These are phyloP conservation scores for Creolimax fragrantissima DNA, from an alignment of 78 protist genomes.

Conservation along the genomic window DNA sequence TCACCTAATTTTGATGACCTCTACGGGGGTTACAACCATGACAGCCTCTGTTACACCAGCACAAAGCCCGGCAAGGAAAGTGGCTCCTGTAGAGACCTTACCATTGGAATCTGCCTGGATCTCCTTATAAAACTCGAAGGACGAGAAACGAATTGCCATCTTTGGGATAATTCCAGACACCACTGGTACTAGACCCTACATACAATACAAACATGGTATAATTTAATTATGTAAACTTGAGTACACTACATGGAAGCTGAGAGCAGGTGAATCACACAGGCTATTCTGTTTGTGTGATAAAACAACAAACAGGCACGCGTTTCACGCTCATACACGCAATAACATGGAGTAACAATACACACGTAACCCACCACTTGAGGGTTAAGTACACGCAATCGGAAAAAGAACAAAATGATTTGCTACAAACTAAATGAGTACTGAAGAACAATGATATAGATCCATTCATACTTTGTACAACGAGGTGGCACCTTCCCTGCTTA, in stretches of 20 bases:
- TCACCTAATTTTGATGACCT: constrained; percentile 18
- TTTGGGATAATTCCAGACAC: constrained; percentile 22
- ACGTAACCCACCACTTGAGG: no score
- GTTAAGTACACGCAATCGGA: neutral
- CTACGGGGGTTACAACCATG: constrained; percentile 26
- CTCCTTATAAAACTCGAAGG: constrained; percentile 17
- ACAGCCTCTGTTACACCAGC: constrained; percentile 30
- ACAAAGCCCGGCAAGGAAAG: constrained; percentile 16
- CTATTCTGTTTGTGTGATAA: no score
- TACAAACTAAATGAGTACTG: neutral
- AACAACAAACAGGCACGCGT: neutral
- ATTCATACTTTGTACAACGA: constrained; percentile 28
- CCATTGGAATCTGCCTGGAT: neutral
- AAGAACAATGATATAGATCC: neutral
- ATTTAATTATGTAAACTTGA: no score
- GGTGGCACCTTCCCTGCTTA: neutral
- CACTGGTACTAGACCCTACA: neutral
- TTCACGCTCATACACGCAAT: no score
- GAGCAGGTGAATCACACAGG: no score
- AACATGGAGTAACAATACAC: no score
- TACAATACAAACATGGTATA: no score
- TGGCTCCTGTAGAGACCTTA: neutral
- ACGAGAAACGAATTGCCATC: constrained; percentile 28
- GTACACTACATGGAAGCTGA: no score
- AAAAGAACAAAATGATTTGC: neutral